phyloP scores from a whole-genome alignment of 345 rosid genomes.

The Citrus trifoliata region DNA sequence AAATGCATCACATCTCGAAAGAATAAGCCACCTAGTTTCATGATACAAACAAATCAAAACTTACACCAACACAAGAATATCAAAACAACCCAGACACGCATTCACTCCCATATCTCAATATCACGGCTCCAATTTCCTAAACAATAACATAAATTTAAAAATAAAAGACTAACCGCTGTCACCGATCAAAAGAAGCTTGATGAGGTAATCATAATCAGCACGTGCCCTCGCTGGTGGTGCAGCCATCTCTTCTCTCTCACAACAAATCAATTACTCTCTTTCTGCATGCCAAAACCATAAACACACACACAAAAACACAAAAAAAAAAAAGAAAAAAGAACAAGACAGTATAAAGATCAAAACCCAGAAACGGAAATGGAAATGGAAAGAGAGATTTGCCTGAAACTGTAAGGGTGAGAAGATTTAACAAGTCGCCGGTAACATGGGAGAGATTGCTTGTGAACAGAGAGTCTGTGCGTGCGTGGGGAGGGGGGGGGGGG shows the following conservation, averaged over 20 bases:
- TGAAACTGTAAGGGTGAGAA: slow-evolving; percentile 10
- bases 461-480: not conserved
- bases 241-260: slow-evolving; percentile 46
- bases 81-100: not conserved
- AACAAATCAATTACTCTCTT: not conserved
- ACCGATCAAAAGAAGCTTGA: slow-evolving; percentile 76
- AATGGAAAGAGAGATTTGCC: not conserved
- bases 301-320: not conserved
- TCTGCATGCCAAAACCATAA: slow-evolving; percentile 14
- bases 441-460: slow-evolving; percentile 4
- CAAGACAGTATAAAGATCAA: slow-evolving; percentile 5
- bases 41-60: slow-evolving; percentile 3
- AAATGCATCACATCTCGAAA: slow-evolving; percentile 6
- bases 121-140: not conserved
- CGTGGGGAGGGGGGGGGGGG: slow-evolving; percentile 7
- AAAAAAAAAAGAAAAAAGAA: not conserved
- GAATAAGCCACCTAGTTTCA: not conserved
- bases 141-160: not conserved
- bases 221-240: slow-evolving; percentile 77
- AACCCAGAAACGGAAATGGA: not conserved
- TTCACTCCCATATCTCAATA: not conserved
- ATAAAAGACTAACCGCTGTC: slow-evolving; percentile 48
- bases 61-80: not conserved
- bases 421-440: slow-evolving; percentile 1
- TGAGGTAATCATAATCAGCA: slow-evolving; percentile 76